phyloP scores from a whole-genome alignment of 2,329 filamentous ascomycete species.

The Penicillium freii region DNA sequence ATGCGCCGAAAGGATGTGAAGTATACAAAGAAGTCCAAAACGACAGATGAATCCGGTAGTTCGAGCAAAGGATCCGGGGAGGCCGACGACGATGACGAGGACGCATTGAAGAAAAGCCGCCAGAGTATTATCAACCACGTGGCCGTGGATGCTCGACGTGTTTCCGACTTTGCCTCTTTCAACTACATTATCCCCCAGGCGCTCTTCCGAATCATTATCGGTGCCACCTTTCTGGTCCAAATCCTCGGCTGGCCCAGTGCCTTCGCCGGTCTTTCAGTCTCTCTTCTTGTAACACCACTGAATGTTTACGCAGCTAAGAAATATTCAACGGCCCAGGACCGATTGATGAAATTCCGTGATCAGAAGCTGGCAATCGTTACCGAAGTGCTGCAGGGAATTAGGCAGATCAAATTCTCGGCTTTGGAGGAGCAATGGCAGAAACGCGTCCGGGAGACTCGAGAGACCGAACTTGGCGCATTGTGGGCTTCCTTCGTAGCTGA shows the following conservation, averaged over 20 bases:
- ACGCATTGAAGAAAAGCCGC: conserved; percentile 54
- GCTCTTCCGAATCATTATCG: conserved; percentile 62
- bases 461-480: conserved; percentile 64
- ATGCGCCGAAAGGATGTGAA: conserved; percentile 71
- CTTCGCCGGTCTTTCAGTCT: conserved; percentile 62
- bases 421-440: conserved; percentile 72
- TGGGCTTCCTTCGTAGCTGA: conserved; percentile 67
- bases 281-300: conserved; percentile 63
- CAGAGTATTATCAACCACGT: conserved; percentile 75
- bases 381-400: conserved; percentile 73
- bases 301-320: conserved; percentile 66
- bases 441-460: conserved; percentile 64
- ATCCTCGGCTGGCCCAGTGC: conserved; percentile 72
- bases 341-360: conserved; percentile 73
- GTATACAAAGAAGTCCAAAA: conserved; percentile 36
- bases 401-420: conserved; percentile 82
- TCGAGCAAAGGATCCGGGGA: conserved; percentile 15
- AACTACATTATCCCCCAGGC: conserved; percentile 65
- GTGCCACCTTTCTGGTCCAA: conserved; percentile 63
- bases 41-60: conserved; percentile 28
- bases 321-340: conserved; percentile 64
- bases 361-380: conserved; percentile 72
- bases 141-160: conserved; percentile 69
- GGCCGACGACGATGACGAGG: conserved; percentile 47
- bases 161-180: conserved; percentile 66